Base-by-base conservation (phyloP, 2,329 filamentous ascomycete species). In the Ophiostoma sp. region DNA sequence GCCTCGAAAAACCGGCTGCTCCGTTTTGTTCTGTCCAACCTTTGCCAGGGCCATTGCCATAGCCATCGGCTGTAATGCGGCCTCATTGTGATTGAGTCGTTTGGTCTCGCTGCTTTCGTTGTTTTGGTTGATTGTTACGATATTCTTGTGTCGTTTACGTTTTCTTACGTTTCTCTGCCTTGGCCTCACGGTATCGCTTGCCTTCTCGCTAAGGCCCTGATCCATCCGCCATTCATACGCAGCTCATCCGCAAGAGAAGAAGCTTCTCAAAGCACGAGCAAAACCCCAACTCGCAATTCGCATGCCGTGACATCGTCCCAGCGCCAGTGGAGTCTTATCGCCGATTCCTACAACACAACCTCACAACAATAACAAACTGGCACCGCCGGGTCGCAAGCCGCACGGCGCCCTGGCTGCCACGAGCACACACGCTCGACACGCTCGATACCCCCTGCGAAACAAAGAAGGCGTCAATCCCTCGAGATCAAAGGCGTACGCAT, bases 51-150 rank as follows among this genome's bases (percentile, higher is more conserved):
- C 66, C 28, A 61, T 19, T 25, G n/a, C 66, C 64, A 68, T 31
- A 39, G 68, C 68, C 52, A 57, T 61, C 69, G 69, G 69, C 69
- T 70, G 69, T 61, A 70, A 70, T 70, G 69, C 69, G 69, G 69
- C 52, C 69, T 28, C 69, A 61, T 42, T 57, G 48, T 25, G 28
- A 1, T 6, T 17, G 12, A 28, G 64, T 68, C 42, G 42, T 68
- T 50, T n/a, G n/a, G n/a, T n/a, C n/a, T n/a, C n/a, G 42, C 11
- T 25, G 17, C 39, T 50, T 22, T n/a, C 11, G 9, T 66, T 69
- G 6, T 25, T n/a, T n/a, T n/a, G n/a, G n/a, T 22, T 52, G 33
- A 48, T 12, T 50, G 45, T 25, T 36, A 17, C n/a, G n/a, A n/a
- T n/a, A n/a, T n/a, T n/a, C n/a, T n/a, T n/a, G n/a, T n/a, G n/a